Base-by-base conservation (phyloP, 805 yeast species). In the Starmerella vitae region DNA sequence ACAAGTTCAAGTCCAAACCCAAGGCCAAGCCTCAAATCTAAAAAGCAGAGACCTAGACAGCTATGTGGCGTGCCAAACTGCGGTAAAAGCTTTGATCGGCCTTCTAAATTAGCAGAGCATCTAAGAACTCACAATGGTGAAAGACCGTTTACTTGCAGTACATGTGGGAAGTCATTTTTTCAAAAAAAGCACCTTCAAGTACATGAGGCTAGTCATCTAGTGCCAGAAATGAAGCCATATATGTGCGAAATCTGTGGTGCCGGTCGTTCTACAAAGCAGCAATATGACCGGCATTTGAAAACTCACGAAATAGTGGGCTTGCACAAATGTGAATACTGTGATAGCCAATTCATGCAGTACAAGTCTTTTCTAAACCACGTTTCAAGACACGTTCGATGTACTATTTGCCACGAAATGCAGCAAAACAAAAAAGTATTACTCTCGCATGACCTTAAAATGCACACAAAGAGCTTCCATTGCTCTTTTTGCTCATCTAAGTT, bases 81-180 rank as follows among this genome's bases (percentile, higher is more conserved):
- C 53, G 70, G 61, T 22, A 88, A 84, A 56, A 70, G 80, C 1
- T 88, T 84, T 52, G 63, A 79, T 5, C 67, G 88, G 35, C 96
- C 96, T 0, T 76, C 93, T 1, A 64, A 84, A 9, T 63, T 91
- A 36, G 81, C 77, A 26, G 94, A 83, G 51, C 98, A 91, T 53
- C 66, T 70, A 44, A 64, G 88, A 29, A 59, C 80, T 0, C 98
- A 91, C 52, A 70, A 80, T 2, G 80, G 82, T 43, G 74, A 77
- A 30, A 64, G 91, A 38, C 94, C 94, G 0, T 88, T 74, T 54
- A 52, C 52, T 33, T 91, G 98, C 55, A 55, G 59, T 2, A 63
- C 58, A 3, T 91, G 98, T 58, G 64, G 60, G 1, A 72, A 71
- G 44, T 57, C 77, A 0, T 91, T 84, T 53, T 64, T 73, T 14